Percentiles rank a stretch among this genome's conserved stretches.
Evolutionary conservation across 148 eudicot genomes (phyloP).

Genomic region (Vaccinium macrocarpon): DNA sequence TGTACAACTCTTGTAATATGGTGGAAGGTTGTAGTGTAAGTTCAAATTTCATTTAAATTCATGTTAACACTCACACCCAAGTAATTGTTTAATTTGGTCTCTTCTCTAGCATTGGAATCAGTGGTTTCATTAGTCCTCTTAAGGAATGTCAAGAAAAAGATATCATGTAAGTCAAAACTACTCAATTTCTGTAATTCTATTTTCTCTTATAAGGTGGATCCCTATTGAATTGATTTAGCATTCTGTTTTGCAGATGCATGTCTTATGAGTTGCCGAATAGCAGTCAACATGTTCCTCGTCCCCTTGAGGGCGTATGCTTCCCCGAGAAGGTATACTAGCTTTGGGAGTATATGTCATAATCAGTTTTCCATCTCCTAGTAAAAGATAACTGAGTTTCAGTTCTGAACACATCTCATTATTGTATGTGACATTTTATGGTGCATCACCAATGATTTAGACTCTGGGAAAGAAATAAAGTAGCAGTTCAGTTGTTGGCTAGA

Average conservation of each 20-base stretch:
- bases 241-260: conserved; percentile 24
- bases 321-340: conserved; percentile 26
- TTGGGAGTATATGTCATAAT: too few species aligned
- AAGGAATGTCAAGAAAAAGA: neutral
- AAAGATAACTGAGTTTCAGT: neutral
- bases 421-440: neutral
- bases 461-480: too few species aligned
- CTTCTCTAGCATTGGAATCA: conserved; percentile 13
- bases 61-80: neutral
- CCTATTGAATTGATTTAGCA: neutral
- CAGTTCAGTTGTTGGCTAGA: neutral
- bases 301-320: conserved; percentile 21
- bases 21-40: neutral
- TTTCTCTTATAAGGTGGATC: too few species aligned
- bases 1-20: neutral
- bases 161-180: conserved; percentile 20
- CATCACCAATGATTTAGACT: too few species aligned
- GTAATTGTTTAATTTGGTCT: neutral
- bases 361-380: neutral
- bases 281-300: conserved; percentile 18
- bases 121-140: conserved; percentile 4
- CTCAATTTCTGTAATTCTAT: neutral
- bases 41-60: too few species aligned
- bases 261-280: conserved; percentile 16
- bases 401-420: neutral